These are phyloP conservation scores for Cladorrhinum samala DNA, from an alignment of 495 filamentous ascomycete genomes.

Conservation along the genomic window DNA sequence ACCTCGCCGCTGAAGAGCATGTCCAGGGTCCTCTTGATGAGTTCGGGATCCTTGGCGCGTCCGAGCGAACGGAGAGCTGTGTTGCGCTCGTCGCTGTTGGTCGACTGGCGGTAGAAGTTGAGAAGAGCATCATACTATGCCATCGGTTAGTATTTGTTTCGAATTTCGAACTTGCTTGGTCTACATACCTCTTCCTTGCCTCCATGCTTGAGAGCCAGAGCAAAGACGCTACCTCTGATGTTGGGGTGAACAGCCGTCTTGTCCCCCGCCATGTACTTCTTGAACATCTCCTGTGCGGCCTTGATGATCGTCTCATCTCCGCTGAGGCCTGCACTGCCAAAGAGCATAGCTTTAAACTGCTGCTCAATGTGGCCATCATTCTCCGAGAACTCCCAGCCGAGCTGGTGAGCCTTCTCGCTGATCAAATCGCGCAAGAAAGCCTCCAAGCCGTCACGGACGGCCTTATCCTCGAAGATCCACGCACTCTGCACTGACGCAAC, in stretches of 20 bases:
- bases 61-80: constrained; percentile 87
- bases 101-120: constrained; percentile 77
- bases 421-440: constrained; percentile 72
- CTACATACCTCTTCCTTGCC: constrained; percentile 61
- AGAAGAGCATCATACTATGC: constrained; percentile 67
- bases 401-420: constrained; percentile 68
- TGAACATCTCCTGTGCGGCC: constrained; percentile 68
- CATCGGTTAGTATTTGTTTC: constrained; percentile 10
- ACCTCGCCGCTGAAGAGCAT: constrained; percentile 75
- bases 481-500: constrained; percentile 69
- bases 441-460: constrained; percentile 68
- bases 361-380: constrained; percentile 82
- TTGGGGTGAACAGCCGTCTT: constrained; percentile 66
- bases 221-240: constrained; percentile 62
- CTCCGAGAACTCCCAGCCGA: constrained; percentile 83
- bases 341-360: constrained; percentile 72
- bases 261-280: constrained; percentile 61
- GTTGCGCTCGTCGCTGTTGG: constrained; percentile 88
- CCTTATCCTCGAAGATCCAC: constrained; percentile 81
- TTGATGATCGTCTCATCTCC: constrained; percentile 56
- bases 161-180: constrained; percentile 1
- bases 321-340: constrained; percentile 58
- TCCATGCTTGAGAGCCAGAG: constrained; percentile 64
- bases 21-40: constrained; percentile 74
- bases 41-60: constrained; percentile 64